Evolutionary conservation across 495 filamentous ascomycete species (phyloP).

Genomic region (Hamigera avellanea): DNA sequence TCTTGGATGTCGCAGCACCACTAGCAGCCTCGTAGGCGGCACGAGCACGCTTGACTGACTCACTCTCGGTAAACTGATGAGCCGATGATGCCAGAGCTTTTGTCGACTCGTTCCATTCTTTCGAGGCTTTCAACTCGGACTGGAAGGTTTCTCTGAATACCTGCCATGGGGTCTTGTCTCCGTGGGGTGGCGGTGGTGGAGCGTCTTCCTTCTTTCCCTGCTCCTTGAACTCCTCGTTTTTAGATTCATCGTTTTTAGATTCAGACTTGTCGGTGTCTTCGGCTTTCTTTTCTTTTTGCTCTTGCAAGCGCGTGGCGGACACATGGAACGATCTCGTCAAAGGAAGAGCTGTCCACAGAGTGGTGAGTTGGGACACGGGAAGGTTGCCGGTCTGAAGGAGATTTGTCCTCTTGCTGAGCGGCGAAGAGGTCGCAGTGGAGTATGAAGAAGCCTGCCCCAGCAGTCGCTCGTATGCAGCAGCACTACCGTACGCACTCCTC

Average conservation of each 20-base stretch:
- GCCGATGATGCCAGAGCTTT: constrained; percentile 83
- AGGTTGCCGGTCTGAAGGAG: constrained; percentile 10
- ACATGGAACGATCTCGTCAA: constrained; percentile 33
- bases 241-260: constrained; percentile 20
- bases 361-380: constrained; percentile 24
- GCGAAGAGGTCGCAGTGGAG: constrained; percentile 15
- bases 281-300: constrained; percentile 32
- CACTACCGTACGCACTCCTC: constrained; percentile 36
- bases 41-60: constrained; percentile 76
- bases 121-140: constrained; percentile 87
- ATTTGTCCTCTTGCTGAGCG: constrained; percentile 4
- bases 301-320: constrained; percentile 22
- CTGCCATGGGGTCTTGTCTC: constrained; percentile 95
- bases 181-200: constrained; percentile 86
- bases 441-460: constrained; percentile 28
- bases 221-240: constrained; percentile 32
- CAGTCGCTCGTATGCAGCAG: constrained; percentile 50
- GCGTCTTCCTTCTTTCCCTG: constrained; percentile 57
- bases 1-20: constrained; percentile 59
- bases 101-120: constrained; percentile 98
- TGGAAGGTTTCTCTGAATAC: constrained; percentile 95
- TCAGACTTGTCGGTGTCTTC: constrained; percentile 34
- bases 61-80: constrained; percentile 86
- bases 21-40: constrained; percentile 77
- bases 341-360: constrained; percentile 27